Conservation (phyloP, 2,329 filamentous ascomycete genomes). For the Fusarium sp. region DNA sequence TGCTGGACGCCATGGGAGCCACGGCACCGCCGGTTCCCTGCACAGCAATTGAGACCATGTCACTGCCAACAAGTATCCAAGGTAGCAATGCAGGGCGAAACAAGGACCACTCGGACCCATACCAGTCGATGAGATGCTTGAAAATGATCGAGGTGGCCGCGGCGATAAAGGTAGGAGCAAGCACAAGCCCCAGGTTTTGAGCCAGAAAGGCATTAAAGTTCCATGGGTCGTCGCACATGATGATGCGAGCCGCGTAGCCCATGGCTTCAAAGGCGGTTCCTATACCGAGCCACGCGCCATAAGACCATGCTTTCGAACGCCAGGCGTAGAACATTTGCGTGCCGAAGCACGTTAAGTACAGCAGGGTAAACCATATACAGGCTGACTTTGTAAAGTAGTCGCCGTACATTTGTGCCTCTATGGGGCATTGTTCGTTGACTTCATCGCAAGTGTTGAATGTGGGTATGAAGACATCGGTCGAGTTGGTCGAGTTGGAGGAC, state of each 20-base stretch:
- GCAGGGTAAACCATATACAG: background rate
- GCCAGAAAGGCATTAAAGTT: background rate
- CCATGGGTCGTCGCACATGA: background rate
- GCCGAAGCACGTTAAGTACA: background rate
- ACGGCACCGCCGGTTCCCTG: background rate
- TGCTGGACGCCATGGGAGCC: background rate
- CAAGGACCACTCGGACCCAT: background rate
- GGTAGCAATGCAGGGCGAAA: background rate
- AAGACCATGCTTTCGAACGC: background rate
- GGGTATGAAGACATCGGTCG: background rate
- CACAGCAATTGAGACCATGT: background rate
- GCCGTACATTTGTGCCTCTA: background rate
- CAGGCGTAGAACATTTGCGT: background rate
- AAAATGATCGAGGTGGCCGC: background rate
- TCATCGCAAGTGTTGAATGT: background rate
- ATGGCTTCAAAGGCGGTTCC: background rate
- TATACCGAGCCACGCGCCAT: background rate
- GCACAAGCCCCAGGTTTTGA: background rate
- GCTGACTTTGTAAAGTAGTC: background rate
- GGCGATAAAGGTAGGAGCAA: background rate
- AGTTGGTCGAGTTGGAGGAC: background rate
- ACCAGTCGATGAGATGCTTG: background rate
- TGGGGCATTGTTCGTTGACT: background rate
- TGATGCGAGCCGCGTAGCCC: background rate
- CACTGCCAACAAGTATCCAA: background rate